Evolutionary conservation across 805 yeast genomes (phyloP), one percentile per base, ranked within the genome.

Genomic region (Zygoascus ofunaensis): DNA sequence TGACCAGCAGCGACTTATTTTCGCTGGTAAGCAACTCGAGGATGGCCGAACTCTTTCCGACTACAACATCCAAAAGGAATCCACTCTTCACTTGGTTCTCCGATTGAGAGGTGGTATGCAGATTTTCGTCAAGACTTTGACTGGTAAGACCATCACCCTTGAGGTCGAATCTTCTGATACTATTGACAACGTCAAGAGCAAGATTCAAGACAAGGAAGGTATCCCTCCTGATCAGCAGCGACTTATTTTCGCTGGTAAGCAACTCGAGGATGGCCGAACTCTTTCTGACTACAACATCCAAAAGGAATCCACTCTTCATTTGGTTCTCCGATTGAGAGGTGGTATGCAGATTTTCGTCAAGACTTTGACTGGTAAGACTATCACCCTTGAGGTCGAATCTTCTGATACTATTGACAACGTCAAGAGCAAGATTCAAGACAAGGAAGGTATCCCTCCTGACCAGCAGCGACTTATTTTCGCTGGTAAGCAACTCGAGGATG

Each of bases 181-280:
- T 56, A 86, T 87, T 64, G 95, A 86, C 74, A 87, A 87, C 62
- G 95, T 87, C 70, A 87, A 87, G 77, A 77, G 90, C 60, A 87
- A 87, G 79, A 87, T 87, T 62, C 95, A 87, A 71, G 95, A 87
- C 72, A 87, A 87, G 77, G 95, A 86, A 70, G 95, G 95, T 59
- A 87, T 87, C 60, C 95, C 95, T 60, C 95, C 95, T 57, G 95
- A 87, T 74, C 95, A 87, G 70, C 95, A 87, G 72, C 80, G 95
- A 73, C 74, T 87, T 60, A 87, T 87, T 71, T 87, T 87, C 61
- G 95, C 95, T 58, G 95, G 95, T 76, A 87, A 87, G 75, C 96
- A 87, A 71, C 75, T 87, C 57, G 95, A 87, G 72, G 95, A 87
- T 60, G 95, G 95, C 57, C 82, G 95, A 75, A 87, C 95, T 41